A percentile compares a stretch with the other conserved stretches of the same genome.
Evolutionary conservation across 2,329 filamentous ascomycete genomes (phyloP).

Genomic region (Trichoderma cornu-damae): DNA sequence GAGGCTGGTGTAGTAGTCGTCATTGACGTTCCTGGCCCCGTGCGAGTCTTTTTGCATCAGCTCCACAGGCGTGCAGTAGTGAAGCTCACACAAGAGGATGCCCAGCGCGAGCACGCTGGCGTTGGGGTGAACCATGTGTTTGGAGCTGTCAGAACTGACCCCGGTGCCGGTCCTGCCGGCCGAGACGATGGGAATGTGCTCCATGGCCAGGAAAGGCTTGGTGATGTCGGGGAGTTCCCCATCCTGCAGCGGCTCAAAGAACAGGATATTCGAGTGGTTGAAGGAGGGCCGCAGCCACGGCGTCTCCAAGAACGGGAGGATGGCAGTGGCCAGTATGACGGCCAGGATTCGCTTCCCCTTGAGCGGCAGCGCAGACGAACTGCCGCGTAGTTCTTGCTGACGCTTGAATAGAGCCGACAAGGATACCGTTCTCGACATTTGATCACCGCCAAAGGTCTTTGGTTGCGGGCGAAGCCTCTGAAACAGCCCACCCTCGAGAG

Average conservation of each 20-base stretch:
- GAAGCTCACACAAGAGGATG: slow-evolving; percentile 8
- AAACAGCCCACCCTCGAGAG: slow-evolving; percentile 3
- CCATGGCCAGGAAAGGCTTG: slow-evolving; percentile 3
- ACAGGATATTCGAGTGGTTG: slow-evolving; percentile 1
- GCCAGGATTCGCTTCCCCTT: slow-evolving; percentile 6
- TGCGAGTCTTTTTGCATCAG: background rate
- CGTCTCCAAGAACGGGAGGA: slow-evolving; percentile 3
- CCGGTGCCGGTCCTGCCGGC: background rate
- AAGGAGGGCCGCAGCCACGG: slow-evolving; percentile 1
- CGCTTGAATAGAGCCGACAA: slow-evolving; percentile 2
- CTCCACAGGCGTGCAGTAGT: slow-evolving; percentile 2
- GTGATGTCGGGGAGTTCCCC: slow-evolving; percentile 2
- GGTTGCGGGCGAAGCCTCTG: slow-evolving; percentile 4
- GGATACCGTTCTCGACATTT: slow-evolving; percentile 3
- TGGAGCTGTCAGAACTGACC: background rate
- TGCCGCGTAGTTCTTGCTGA: background rate
- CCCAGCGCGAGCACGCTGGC: background rate
- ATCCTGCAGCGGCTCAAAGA: background rate
- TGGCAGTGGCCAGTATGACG: background rate
- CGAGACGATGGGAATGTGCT: slow-evolving; percentile 2
- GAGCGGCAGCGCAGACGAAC: background rate
- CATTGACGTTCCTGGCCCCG: background rate
- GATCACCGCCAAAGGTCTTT: slow-evolving; percentile 3
- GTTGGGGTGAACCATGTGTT: slow-evolving; percentile 2
- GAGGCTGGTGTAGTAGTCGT: slow-evolving; percentile 2